A percentile compares a stretch with the other conserved stretches of the same genome.
Conservation (phyloP, 1,284 basidiomycete species). For the Agaricales sp. region DNA sequence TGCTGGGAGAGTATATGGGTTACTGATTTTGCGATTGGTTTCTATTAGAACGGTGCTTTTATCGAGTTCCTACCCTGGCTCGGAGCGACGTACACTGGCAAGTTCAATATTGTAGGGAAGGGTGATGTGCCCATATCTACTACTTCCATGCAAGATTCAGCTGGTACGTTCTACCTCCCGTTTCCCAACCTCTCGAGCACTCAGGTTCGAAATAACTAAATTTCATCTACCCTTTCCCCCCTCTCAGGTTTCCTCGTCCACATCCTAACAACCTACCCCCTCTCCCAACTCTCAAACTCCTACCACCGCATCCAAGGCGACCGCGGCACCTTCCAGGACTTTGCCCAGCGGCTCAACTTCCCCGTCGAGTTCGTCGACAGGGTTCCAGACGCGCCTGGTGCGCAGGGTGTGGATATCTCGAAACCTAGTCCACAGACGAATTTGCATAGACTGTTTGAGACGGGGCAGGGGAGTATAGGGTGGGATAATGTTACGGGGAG, state of each 20-base stretch:
- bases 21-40: no score
- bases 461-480: neutral
- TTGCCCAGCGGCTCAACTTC: slow-evolving; percentile 7
- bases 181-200: neutral
- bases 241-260: slow-evolving; percentile 20
- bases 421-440: no score
- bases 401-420: no score
- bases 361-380: neutral
- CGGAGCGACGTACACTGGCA: slow-evolving; percentile 7
- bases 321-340: slow-evolving; percentile 12
- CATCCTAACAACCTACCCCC: slow-evolving; percentile 17
- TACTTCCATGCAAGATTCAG: slow-evolving; percentile 16
- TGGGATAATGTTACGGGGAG: neutral
- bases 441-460: neutral
- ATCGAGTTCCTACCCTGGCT: slow-evolving; percentile 11
- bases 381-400: no score
- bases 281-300: slow-evolving; percentile 14
- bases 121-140: slow-evolving; percentile 13
- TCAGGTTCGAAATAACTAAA: neutral
- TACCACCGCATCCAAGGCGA: slow-evolving; percentile 20
- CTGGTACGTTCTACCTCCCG: slow-evolving; percentile 7
- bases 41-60: slow-evolving; percentile 17
- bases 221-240: no score
- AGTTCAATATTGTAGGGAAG: slow-evolving; percentile 13
- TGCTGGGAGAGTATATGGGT: no score